Conservation (phyloP, 345 rosid species). For the Carallia brachiata region DNA sequence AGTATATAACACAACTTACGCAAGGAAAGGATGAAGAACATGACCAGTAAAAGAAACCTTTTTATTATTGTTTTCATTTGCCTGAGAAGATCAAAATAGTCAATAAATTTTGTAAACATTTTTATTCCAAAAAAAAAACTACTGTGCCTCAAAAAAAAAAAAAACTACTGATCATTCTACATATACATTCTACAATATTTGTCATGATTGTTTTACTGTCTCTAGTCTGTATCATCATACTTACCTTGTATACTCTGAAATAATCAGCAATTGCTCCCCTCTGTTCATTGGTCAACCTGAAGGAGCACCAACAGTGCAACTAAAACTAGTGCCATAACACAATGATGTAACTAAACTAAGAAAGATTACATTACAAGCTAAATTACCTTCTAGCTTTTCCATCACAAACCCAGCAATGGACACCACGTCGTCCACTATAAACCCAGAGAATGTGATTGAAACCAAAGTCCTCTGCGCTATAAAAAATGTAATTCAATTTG, state of each 20-base stretch:
- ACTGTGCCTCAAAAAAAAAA: neutral
- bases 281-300: constrained; percentile 86
- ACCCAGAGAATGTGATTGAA: constrained; percentile 91
- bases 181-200: too few relatives aligned
- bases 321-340: constrained; percentile 1
- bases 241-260: constrained; percentile 80
- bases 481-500: neutral
- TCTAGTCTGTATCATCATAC: too few relatives aligned
- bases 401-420: constrained; percentile 98
- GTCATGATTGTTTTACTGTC: too few relatives aligned
- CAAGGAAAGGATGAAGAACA: constrained; percentile 87
- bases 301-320: constrained; percentile 10
- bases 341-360: constrained; percentile 1
- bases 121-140: neutral
- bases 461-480: constrained; percentile 83
- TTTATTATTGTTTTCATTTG: constrained; percentile 76
- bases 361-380: neutral
- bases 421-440: constrained; percentile 93
- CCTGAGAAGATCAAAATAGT: constrained; percentile 39
- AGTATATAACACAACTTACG: constrained; percentile 43
- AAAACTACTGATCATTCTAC: too few relatives aligned
- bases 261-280: constrained; percentile 89
- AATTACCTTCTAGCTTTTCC: constrained; percentile 82
- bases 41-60: constrained; percentile 65
- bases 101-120: constrained; percentile 8